A percentile compares a stretch with the other conserved stretches of the same genome.
phyloP scores from a whole-genome alignment of 2,329 filamentous ascomycete genomes.

The Ophiostoma himal-ulmi region DNA sequence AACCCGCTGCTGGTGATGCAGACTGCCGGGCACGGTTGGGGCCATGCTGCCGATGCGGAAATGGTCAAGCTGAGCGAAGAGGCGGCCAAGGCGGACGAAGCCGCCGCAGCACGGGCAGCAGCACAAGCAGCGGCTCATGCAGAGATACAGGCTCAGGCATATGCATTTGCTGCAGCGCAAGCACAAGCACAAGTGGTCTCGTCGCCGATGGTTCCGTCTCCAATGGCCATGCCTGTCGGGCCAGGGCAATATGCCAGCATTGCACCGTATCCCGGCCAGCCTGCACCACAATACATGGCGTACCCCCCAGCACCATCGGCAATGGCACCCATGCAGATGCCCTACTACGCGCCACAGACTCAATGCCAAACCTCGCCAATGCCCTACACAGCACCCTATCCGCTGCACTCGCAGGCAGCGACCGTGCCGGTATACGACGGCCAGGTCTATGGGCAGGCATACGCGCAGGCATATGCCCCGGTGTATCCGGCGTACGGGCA shows the following conservation, averaged over 20 bases:
- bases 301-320: not conserved
- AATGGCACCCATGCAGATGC: not conserved
- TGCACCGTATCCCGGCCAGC: not conserved
- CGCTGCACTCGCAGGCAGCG: not conserved
- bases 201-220: not conserved
- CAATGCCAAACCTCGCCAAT: not conserved
- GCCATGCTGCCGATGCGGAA: slow-evolving; percentile 17
- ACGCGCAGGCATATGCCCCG: not conserved
- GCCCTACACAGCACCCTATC: not conserved
- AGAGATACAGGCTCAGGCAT: not conserved
- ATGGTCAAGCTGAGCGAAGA: slow-evolving; percentile 9
- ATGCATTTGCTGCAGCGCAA: not conserved
- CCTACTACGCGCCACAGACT: not conserved
- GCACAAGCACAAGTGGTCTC: not conserved
- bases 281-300: not conserved
- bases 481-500: not conserved
- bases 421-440: not conserved
- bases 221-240: not conserved
- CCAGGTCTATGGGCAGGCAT: not conserved
- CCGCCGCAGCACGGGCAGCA: not conserved
- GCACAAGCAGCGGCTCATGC: slow-evolving; percentile 7
- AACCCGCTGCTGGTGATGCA: slow-evolving; percentile 51
- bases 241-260: not conserved
- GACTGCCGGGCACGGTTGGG: slow-evolving; percentile 43
- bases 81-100: slow-evolving; percentile 14